phyloP scores from a whole-genome alignment of 345 rosid genomes.

The Xanthoceras sorbifolium region DNA sequence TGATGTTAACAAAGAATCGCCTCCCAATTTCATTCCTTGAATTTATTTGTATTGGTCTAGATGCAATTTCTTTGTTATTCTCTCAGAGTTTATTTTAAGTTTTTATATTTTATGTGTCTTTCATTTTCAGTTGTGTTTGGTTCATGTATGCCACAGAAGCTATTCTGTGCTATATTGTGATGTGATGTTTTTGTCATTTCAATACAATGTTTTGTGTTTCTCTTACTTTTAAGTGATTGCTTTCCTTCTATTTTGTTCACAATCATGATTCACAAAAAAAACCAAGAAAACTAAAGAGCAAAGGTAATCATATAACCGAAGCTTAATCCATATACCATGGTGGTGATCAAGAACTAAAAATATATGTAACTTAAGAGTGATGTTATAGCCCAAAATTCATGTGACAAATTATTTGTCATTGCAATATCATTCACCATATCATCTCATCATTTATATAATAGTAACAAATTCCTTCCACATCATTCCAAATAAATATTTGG shows the following conservation, averaged over 20 bases:
- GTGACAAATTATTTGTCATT: too few relatives aligned
- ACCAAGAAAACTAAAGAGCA: too few relatives aligned
- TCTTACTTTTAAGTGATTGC: background rate
- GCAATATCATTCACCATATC: background rate
- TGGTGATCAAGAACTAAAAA: background rate
- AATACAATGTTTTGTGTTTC: background rate
- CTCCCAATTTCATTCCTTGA: conserved; percentile 1
- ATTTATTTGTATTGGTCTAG: background rate
- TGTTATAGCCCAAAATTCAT: too few relatives aligned
- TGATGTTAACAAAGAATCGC: conserved; percentile 13
- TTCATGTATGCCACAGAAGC: background rate
- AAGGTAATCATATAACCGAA: background rate
- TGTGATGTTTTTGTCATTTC: too few relatives aligned
- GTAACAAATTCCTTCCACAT: background rate
- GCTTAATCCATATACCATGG: background rate
- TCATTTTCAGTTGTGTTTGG: background rate
- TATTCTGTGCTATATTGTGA: too few relatives aligned
- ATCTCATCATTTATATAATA: too few relatives aligned
- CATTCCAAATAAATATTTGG: too few relatives aligned
- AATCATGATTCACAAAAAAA: background rate
- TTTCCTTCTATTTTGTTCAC: background rate
- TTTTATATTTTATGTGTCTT: too few relatives aligned
- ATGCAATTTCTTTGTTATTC: too few relatives aligned
- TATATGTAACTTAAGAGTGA: background rate
- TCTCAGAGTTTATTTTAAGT: background rate